A percentile compares a stretch with the other conserved stretches of the same genome.
Conservation (phyloP, 208 protist genomes). For the Endotrypanum monterogeii region DNA sequence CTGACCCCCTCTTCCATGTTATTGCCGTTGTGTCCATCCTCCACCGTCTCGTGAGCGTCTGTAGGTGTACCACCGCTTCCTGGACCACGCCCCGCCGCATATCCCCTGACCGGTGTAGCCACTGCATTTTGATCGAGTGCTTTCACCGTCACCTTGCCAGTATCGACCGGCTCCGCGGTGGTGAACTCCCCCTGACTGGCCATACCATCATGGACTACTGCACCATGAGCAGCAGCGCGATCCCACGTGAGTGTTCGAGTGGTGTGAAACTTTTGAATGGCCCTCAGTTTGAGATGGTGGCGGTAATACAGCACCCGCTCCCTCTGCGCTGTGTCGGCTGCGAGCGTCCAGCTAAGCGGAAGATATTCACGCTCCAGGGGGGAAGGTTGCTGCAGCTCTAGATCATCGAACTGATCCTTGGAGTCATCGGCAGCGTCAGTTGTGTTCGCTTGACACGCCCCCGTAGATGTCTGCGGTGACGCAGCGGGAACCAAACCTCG, state of each 20-base stretch:
- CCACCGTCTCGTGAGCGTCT: not conserved
- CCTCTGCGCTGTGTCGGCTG: not conserved
- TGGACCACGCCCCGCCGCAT: too few species aligned
- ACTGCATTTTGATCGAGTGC: not conserved
- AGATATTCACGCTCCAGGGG: conserved; percentile 20
- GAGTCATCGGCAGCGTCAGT: not conserved
- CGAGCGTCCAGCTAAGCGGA: conserved; percentile 9
- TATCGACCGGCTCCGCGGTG: not conserved
- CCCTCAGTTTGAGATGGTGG: conserved; percentile 11
- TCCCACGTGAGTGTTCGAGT: not conserved
- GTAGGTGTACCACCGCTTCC: not conserved
- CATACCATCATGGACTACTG: not conserved
- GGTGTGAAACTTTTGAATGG: not conserved
- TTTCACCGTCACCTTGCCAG: not conserved
- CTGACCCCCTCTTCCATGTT: not conserved
- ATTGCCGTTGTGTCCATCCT: not conserved
- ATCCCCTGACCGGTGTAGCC: not conserved
- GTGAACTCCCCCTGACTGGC: not conserved
- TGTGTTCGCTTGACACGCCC: too few species aligned
- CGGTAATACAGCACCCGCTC: conserved; percentile 20
- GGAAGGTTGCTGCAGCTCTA: not conserved
- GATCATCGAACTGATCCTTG: not conserved
- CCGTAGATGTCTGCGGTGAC: not conserved
- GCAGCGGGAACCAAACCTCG: conserved; percentile 3
- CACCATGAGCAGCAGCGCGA: not conserved